phyloP scores from a whole-genome alignment of 306 rosid species.

The Rosa chinensis region DNA sequence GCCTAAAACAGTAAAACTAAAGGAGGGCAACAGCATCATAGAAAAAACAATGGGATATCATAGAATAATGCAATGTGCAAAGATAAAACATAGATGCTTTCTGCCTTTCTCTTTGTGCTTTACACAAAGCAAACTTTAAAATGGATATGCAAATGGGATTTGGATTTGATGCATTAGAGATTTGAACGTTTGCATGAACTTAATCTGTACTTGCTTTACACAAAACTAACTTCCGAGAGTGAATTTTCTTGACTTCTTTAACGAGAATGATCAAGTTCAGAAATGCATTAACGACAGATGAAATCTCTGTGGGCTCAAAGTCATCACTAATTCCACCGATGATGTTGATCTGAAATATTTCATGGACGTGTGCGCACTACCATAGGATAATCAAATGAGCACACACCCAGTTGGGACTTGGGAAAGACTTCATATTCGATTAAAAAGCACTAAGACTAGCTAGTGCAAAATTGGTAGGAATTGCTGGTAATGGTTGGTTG shows the following conservation, averaged over 20 bases:
- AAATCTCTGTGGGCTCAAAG: background rate
- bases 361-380: background rate
- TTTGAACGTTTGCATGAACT: background rate
- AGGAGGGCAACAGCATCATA: background rate
- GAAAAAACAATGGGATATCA: background rate
- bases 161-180: background rate
- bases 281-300: background rate
- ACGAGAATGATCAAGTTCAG: background rate
- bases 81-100: background rate
- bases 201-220: background rate
- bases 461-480: slow-evolving; percentile 1
- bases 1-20: slow-evolving; percentile 5
- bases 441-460: slow-evolving; percentile 3
- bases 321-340: background rate
- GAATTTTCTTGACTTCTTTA: background rate
- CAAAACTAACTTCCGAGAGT: background rate
- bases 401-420: background rate
- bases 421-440: background rate
- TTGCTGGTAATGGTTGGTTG: background rate
- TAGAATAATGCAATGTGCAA: background rate
- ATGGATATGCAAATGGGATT: background rate
- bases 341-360: background rate
- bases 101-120: background rate
- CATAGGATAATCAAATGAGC: background rate
- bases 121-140: background rate